Base-by-base conservation (phyloP, 805 yeast genomes). In the Kodamaea nitidulidarum region DNA sequence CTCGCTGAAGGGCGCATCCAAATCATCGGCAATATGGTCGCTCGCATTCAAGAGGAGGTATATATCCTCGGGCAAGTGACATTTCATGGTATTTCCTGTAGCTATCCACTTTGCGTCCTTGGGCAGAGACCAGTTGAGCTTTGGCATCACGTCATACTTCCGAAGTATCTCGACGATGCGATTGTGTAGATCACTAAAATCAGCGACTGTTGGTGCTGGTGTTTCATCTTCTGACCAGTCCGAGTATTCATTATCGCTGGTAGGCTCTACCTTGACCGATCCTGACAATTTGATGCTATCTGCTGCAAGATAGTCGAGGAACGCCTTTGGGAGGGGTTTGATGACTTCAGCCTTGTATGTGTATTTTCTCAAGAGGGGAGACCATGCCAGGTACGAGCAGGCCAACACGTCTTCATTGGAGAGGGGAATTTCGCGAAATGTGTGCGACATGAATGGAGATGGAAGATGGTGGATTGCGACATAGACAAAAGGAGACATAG, bases 61-160 rank as follows among this genome's bases (percentile, higher is more conserved):
- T 0, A 93, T 63, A 47, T 93, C 99, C 27, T 81, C 73, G 0
- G 83, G 78, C 22, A 72, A 73, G 11, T 63, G 68, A 53, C 98
- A 90, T 52, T 77, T 74, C 73, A 84, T 75, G 2, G 86, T 73
- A 51, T 87, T 85, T 22, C 84, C 79, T 2, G 93, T 73, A 52
- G 84, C 63, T 15, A 93, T 91, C 98, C 98, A 93, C 0, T 81
- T 76, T 1, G 98, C 86, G 62, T 93, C 99, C 54, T 81, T 82
- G 1, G 99, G 98, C 1, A 96, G 84, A 1, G 97, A 88, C 98
- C 98, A 93, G 66, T 93, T 93, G 49, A 91, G 65, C 54, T 93
- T 93, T 1, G 98, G 98, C 1, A 87, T 73, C 2, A 88, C 87
- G 35, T 56, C 61, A 18, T 73, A 64, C 31, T 70, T 65, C 2